phyloP scores from a whole-genome alignment of 2,329 filamentous ascomycete genomes.

The Phialocephala subalpina region DNA sequence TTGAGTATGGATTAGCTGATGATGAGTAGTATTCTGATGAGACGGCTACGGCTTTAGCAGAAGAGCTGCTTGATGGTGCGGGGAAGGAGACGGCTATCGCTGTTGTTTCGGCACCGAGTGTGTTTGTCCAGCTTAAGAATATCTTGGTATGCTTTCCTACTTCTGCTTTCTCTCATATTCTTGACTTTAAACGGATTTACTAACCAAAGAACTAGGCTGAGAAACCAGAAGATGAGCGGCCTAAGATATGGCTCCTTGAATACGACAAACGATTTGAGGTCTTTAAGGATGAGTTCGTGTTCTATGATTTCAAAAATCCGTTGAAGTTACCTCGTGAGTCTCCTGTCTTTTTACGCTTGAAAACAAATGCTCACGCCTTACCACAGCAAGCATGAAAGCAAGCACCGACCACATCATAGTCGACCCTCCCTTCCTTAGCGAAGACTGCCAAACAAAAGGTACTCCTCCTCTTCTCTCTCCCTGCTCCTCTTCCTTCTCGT shows the following conservation, averaged over 20 bases:
- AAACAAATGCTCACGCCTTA: background rate
- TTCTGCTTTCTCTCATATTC: background rate
- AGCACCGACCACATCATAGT: conserved; percentile 74
- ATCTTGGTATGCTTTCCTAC: conserved; percentile 57
- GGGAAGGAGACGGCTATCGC: conserved; percentile 67
- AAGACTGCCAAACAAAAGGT: conserved; percentile 84
- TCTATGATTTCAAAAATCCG: conserved; percentile 77
- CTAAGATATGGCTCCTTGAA: conserved; percentile 73
- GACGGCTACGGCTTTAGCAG: conserved; percentile 70
- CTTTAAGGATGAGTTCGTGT: conserved; percentile 73
- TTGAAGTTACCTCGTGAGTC: conserved; percentile 66
- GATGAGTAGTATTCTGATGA: conserved; percentile 70
- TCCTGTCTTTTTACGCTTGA: background rate
- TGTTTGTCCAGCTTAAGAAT: conserved; percentile 80
- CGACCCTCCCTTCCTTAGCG: conserved; percentile 82
- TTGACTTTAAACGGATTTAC: background rate
- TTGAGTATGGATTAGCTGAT: background rate
- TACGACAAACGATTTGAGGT: conserved; percentile 77
- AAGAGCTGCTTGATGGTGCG: conserved; percentile 69
- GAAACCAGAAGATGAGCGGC: conserved; percentile 49
- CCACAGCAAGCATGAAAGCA: conserved; percentile 63
- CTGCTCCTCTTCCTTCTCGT: background rate
- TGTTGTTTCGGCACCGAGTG: conserved; percentile 78
- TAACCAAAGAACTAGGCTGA: background rate
- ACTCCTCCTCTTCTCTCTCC: conserved; percentile 23